A percentile compares a stretch with the other conserved stretches of the same genome.
Evolutionary conservation across 129 eudicot genomes (phyloP).

Genomic region (Flaveria brownii): DNA sequence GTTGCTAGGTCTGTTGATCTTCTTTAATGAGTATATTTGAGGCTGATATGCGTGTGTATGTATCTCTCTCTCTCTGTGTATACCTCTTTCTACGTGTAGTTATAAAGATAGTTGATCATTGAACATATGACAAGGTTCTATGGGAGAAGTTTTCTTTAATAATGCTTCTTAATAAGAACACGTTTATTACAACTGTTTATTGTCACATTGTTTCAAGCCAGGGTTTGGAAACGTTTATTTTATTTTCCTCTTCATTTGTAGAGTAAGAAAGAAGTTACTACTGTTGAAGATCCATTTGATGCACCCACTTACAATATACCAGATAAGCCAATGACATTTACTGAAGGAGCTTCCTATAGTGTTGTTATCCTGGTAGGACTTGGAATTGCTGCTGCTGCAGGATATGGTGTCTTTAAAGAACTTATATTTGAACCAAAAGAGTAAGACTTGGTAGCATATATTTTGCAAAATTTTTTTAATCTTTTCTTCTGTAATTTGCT

Average conservation of each 20-base stretch:
- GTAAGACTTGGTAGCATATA: slow-evolving; percentile 39
- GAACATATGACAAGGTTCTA: neutral
- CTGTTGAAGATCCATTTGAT: slow-evolving; percentile 90
- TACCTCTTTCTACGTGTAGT: neutral
- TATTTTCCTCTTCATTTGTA: slow-evolving; percentile 30
- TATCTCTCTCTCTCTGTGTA: neutral
- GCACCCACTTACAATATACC: slow-evolving; percentile 93
- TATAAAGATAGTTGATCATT: neutral
- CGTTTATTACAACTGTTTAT: neutral
- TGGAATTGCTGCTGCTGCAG: slow-evolving; percentile 92
- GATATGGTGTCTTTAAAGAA: slow-evolving; percentile 87
- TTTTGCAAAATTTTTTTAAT: neutral
- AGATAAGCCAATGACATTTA: slow-evolving; percentile 87
- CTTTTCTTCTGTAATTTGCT: neutral
- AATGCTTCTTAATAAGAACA: neutral
- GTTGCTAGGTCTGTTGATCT: slow-evolving; percentile 7
- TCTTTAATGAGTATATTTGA: slow-evolving; percentile 7
- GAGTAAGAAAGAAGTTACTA: slow-evolving; percentile 67
- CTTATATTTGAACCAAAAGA: slow-evolving; percentile 94
- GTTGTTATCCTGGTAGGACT: slow-evolving; percentile 79
- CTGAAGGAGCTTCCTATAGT: slow-evolving; percentile 90
- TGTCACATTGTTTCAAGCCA: neutral
- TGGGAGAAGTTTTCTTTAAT: neutral
- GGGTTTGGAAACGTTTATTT: slow-evolving; percentile 7
- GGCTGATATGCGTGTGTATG: neutral